Evolutionary conservation across 2,329 filamentous ascomycete genomes (phyloP).

Genomic region (Fusarium buxicola): DNA sequence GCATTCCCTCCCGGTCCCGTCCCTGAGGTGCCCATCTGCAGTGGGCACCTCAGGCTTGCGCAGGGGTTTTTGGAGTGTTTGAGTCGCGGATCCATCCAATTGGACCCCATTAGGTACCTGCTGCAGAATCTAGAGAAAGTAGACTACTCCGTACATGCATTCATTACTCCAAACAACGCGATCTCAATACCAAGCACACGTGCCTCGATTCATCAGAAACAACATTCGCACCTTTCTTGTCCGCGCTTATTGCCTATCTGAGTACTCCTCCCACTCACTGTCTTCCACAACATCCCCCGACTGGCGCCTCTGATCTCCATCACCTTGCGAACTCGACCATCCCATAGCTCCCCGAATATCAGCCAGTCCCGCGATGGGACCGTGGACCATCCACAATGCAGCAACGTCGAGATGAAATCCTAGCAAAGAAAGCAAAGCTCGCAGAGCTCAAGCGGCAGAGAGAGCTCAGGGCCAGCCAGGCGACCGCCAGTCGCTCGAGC

Average conservation of each 20-base stretch:
- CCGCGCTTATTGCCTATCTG: background rate
- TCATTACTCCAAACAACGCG: conserved; percentile 26
- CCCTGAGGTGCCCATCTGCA: too few species aligned
- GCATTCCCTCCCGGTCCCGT: background rate
- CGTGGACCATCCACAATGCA: conserved; percentile 66
- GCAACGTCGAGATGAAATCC: conserved; percentile 93
- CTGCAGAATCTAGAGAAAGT: conserved; percentile 18
- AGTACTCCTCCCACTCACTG: background rate
- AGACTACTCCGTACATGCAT: conserved; percentile 25
- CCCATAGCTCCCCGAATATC: conserved; percentile 39
- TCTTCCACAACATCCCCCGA: background rate
- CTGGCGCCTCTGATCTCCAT: conserved; percentile 10
- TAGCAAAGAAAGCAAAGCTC: conserved; percentile 96
- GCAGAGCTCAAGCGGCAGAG: conserved; percentile 95
- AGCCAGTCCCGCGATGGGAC: conserved; percentile 61
- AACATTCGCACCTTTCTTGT: background rate
- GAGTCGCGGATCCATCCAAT: conserved; percentile 30
- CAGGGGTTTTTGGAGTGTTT: conserved; percentile 26
- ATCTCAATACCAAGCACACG: conserved; percentile 13
- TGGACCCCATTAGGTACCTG: conserved; percentile 32
- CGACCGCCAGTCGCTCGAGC: conserved; percentile 75
- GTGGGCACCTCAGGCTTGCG: conserved; percentile 14
- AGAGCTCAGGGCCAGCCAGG: conserved; percentile 83
- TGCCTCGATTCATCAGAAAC: background rate
- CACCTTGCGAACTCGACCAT: conserved; percentile 20